Evolutionary conservation across 805 yeast species (phyloP).

Genomic region (Soucietia sequanensis): DNA sequence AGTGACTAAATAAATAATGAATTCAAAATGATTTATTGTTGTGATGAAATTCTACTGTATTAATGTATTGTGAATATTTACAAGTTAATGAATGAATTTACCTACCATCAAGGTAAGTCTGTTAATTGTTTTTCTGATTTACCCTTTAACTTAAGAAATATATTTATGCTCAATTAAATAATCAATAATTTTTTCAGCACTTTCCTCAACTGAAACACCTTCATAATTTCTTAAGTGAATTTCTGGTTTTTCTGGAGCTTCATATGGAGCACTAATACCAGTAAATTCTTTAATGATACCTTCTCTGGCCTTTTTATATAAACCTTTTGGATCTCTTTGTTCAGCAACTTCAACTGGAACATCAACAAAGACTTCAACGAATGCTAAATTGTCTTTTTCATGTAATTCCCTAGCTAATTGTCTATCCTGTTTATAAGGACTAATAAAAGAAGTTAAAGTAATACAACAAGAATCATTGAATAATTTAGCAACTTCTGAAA

Average conservation of each 20-base stretch:
- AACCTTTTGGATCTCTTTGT: slow-evolving; percentile 95
- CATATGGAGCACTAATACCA: slow-evolving; percentile 95
- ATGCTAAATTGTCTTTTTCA: slow-evolving; percentile 69
- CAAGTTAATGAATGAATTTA: too few species aligned
- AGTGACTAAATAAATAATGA: too few species aligned
- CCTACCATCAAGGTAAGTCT: too few species aligned
- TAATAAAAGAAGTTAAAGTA: slow-evolving; percentile 87
- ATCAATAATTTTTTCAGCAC: slow-evolving; percentile 68
- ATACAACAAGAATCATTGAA: slow-evolving; percentile 92
- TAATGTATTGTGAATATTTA: too few species aligned
- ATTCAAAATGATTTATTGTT: too few species aligned
- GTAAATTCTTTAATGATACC: slow-evolving; percentile 94
- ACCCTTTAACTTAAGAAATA: slow-evolving; percentile 22
- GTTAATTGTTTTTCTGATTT: too few species aligned
- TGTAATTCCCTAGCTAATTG: slow-evolving; percentile 84
- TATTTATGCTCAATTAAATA: slow-evolving; percentile 57
- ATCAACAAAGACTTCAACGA: slow-evolving; percentile 88
- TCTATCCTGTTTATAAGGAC: slow-evolving; percentile 87
- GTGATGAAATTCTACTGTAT: too few species aligned
- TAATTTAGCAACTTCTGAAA: slow-evolving; percentile 89
- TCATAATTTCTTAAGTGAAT: slow-evolving; percentile 71
- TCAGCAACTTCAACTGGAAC: slow-evolving; percentile 95
- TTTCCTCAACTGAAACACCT: slow-evolving; percentile 70
- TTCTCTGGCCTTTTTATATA: slow-evolving; percentile 94
- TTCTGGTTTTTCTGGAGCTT: slow-evolving; percentile 85